Conservation (phyloP, 75 land plant genomes). For the Sequoia sempervirens region DNA sequence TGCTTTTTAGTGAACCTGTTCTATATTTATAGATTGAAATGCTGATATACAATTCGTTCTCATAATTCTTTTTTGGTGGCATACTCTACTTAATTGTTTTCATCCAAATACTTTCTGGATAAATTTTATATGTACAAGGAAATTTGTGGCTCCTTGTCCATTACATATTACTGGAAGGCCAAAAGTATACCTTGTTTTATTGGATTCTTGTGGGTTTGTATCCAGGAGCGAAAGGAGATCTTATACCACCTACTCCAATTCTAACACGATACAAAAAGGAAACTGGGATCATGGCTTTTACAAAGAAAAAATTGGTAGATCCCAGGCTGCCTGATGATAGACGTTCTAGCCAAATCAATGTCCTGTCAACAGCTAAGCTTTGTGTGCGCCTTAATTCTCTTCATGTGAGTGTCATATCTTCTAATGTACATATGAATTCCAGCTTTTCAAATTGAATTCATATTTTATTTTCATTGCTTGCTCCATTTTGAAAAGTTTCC, state of each 20-base stretch:
- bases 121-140: background rate
- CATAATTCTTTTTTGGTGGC: background rate
- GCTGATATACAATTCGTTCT: background rate
- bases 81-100: background rate
- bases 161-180: background rate
- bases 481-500: background rate
- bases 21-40: background rate
- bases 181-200: background rate
- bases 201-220: background rate
- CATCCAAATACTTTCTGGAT: background rate
- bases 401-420: conserved; percentile 61
- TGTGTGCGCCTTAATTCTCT: conserved; percentile 89
- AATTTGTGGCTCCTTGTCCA: background rate
- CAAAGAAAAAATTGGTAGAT: conserved; percentile 71
- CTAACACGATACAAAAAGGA: conserved; percentile 88
- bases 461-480: background rate
- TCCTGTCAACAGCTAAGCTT: conserved; percentile 57
- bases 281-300: conserved; percentile 68
- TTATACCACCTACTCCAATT: conserved; percentile 79
- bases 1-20: background rate
- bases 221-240: conserved; percentile 77
- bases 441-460: background rate
- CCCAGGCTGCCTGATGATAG: conserved; percentile 61
- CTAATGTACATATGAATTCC: background rate
- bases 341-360: conserved; percentile 61